Percentiles rank a stretch among this genome's conserved stretches.
Conservation (phyloP, 306 rosid species). For the Trichosanthes truncata region DNA sequence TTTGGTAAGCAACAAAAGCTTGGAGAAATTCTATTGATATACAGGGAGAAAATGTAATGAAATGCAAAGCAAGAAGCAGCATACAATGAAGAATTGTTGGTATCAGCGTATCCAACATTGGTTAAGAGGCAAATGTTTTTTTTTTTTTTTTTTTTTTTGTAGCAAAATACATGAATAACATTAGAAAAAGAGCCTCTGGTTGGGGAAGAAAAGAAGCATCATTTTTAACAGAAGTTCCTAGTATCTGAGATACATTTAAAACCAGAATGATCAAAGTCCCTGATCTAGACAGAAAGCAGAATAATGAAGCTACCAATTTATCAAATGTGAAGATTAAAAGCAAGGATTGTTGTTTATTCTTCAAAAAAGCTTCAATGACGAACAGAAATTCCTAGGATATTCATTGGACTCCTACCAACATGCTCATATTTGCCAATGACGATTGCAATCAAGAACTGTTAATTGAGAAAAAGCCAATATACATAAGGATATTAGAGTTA, state of each 20-base stretch:
- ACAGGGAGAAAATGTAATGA: background rate
- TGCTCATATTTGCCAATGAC: background rate
- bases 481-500: background rate
- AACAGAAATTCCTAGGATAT: background rate
- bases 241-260: background rate
- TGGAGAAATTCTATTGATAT: background rate
- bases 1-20: background rate
- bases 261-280: background rate
- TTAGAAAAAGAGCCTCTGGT: background rate
- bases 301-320: background rate
- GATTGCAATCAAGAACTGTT: background rate
- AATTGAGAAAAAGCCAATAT: background rate
- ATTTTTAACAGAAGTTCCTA: background rate
- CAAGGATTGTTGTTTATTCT: background rate
- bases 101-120: background rate
- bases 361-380: background rate
- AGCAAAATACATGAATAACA: background rate
- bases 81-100: background rate
- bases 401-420: background rate
- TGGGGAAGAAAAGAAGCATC: background rate
- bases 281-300: background rate
- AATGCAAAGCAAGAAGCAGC: background rate
- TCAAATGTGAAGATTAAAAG: background rate
- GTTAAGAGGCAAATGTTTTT: background rate
- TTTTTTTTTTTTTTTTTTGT: background rate